A percentile compares a stretch with the other conserved stretches of the same genome.
These are phyloP conservation scores for Populus nigra DNA, from an alignment of 345 rosid species.

Conservation along the genomic window DNA sequence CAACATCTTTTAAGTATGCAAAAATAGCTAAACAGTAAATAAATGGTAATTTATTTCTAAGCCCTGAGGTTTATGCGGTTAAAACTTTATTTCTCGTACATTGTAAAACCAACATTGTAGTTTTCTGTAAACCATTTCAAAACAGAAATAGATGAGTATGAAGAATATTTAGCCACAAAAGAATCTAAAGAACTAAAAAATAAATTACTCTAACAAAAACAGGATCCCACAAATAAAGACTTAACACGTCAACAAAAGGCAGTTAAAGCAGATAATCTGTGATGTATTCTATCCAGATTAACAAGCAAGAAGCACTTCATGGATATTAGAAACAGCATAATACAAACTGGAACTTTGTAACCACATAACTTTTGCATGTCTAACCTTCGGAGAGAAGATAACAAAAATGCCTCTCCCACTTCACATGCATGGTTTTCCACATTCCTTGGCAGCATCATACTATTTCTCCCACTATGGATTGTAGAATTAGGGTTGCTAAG, in stretches of 20 bases:
- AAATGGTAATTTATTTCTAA: not conserved
- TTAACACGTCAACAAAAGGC: not conserved
- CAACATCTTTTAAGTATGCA: not conserved
- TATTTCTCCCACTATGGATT: slow-evolving; percentile 73
- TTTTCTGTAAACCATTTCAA: not conserved
- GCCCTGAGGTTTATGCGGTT: not conserved
- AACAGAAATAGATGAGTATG: not conserved
- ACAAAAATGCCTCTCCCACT: slow-evolving; percentile 74
- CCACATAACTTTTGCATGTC: slow-evolving; percentile 4
- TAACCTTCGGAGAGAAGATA: slow-evolving; percentile 84
- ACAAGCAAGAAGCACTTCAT: not conserved
- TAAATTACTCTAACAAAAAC: not conserved
- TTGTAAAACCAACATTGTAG: not conserved
- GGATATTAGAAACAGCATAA: not conserved
- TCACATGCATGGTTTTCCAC: slow-evolving; percentile 65
- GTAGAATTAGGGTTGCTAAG: slow-evolving; percentile 53
- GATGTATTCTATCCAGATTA: not conserved
- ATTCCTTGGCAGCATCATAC: slow-evolving; percentile 51
- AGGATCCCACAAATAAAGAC: no score
- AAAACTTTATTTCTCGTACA: not conserved
- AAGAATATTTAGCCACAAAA: not conserved
- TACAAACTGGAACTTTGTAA: not conserved
- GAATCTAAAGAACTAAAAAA: not conserved
- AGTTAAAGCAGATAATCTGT: not conserved
- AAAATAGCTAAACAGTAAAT: not conserved